A percentile compares a stretch with the other conserved stretches of the same genome.
Conservation (phyloP, 108 stramenopile genomes). For the Nitzschia palea region DNA sequence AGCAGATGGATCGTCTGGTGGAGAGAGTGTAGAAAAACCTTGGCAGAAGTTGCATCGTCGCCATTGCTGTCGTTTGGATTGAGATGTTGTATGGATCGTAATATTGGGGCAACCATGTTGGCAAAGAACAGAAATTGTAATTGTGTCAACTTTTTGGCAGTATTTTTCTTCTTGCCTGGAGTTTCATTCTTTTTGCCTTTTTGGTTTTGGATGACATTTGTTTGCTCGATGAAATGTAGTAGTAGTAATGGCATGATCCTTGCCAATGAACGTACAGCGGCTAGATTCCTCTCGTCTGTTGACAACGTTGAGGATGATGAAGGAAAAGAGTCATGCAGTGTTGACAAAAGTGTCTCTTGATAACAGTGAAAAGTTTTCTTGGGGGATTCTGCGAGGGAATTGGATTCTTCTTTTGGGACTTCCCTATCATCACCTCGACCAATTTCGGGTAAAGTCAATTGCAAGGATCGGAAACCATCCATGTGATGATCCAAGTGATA, state of each 20-base stretch:
- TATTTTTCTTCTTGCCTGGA: conserved; percentile 12
- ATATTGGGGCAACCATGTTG: conserved; percentile 7
- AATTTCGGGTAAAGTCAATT: conserved; percentile 1
- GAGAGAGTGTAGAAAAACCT: conserved; percentile 3
- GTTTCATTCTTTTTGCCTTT: neutral
- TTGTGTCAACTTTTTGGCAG: conserved; percentile 20
- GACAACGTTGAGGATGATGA: too few relatives aligned
- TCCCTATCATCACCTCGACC: neutral
- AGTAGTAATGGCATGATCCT: conserved; percentile 19
- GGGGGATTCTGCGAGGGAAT: neutral
- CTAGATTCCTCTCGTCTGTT: too few relatives aligned
- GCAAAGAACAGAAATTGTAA: conserved; percentile 32
- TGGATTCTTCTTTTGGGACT: neutral
- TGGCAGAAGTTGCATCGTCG: neutral
- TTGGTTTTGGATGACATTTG: conserved; percentile 10
- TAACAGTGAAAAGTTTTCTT: conserved; percentile 40
- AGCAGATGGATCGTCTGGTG: conserved; percentile 38
- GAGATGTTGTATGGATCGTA: neutral
- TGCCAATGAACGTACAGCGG: neutral
- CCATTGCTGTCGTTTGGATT: neutral
- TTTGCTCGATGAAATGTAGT: conserved; percentile 22
- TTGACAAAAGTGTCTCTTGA: conserved; percentile 38
- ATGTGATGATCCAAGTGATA: conserved; percentile 63
- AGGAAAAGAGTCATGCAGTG: neutral
- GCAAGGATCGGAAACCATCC: conserved; percentile 67